Percentiles rank a stretch among this genome's conserved stretches.
These are phyloP conservation scores for Candida chilensis DNA, from an alignment of 805 yeast genomes.

Conservation along the genomic window DNA sequence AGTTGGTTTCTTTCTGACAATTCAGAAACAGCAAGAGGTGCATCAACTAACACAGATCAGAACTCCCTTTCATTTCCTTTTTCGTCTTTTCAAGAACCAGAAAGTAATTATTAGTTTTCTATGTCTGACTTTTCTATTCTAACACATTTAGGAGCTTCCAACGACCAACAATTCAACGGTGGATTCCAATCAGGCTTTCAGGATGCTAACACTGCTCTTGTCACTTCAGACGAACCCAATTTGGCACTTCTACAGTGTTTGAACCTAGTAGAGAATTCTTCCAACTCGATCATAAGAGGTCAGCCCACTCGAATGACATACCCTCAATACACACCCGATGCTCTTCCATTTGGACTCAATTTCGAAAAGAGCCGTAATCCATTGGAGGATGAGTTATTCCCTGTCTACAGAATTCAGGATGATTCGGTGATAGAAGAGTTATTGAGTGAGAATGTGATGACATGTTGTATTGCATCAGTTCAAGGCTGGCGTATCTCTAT, in stretches of 20 bases:
- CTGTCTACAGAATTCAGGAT: constrained; percentile 1
- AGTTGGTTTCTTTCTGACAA: too few species aligned
- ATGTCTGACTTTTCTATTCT: too few species aligned
- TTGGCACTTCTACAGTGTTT: background rate
- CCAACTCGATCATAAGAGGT: background rate
- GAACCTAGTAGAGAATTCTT: background rate
- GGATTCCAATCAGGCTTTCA: too few species aligned
- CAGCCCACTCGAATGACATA: constrained; percentile 3
- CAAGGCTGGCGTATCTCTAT: constrained; percentile 1
- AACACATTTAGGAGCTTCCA: too few species aligned
- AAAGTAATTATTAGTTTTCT: too few species aligned
- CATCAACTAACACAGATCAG: constrained; percentile 4
- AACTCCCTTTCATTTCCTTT: too few species aligned
- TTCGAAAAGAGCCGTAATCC: constrained; percentile 6
- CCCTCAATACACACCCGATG: constrained; percentile 12
- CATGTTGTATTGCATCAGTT: constrained; percentile 1
- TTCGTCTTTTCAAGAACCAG: too few species aligned
- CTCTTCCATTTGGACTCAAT: constrained; percentile 11
- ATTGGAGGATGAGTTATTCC: background rate
- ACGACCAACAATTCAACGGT: too few species aligned
- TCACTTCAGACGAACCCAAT: constrained; percentile 1
- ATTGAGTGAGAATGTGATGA: constrained; percentile 2
- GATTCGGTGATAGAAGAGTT: constrained; percentile 1
- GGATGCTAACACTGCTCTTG: too few species aligned
- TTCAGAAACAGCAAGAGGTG: constrained; percentile 3